Conservation (phyloP, 371 early-diverging fungal genomes). For the Mortierella sp. region DNA sequence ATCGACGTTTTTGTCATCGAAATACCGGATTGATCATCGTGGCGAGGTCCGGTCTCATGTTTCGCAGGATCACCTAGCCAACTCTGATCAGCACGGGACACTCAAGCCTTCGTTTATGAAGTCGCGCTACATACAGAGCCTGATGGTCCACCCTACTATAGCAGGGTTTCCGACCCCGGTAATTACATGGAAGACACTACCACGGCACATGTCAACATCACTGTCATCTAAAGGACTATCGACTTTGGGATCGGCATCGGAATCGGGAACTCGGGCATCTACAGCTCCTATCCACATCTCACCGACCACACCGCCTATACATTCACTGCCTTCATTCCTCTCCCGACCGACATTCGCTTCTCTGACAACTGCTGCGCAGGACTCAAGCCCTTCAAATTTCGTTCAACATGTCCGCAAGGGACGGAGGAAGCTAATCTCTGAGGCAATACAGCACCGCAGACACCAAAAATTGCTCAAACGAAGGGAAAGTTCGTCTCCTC, state of each 20-base stretch:
- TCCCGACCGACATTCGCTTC: not conserved
- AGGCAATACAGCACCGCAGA: constrained; percentile 16
- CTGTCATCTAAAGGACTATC: not conserved
- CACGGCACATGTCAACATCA: constrained; percentile 1
- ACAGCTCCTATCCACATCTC: not conserved
- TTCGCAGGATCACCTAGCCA: not conserved
- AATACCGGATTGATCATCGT: not conserved
- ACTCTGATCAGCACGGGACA: constrained; percentile 9
- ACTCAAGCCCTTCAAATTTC: constrained; percentile 1
- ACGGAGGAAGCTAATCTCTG: constrained; percentile 7
- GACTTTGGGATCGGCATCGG: constrained; percentile 2
- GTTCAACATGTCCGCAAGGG: constrained; percentile 1
- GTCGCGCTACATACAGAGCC: constrained; percentile 10
- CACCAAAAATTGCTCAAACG: constrained; percentile 9
- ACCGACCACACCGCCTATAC: not conserved
- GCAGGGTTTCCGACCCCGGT: not conserved
- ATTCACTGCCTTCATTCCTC: no score
- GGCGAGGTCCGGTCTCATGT: constrained; percentile 1
- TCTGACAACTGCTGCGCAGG: no score
- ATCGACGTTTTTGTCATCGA: constrained; percentile 2
- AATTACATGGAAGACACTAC: not conserved
- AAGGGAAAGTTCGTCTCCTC: constrained; percentile 16
- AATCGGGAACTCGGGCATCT: not conserved
- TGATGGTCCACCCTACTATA: not conserved
- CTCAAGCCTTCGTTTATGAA: constrained; percentile 6